Evolutionary conservation across 495 filamentous ascomycete genomes (phyloP).

Genomic region (Trichocladium uniseriatum): DNA sequence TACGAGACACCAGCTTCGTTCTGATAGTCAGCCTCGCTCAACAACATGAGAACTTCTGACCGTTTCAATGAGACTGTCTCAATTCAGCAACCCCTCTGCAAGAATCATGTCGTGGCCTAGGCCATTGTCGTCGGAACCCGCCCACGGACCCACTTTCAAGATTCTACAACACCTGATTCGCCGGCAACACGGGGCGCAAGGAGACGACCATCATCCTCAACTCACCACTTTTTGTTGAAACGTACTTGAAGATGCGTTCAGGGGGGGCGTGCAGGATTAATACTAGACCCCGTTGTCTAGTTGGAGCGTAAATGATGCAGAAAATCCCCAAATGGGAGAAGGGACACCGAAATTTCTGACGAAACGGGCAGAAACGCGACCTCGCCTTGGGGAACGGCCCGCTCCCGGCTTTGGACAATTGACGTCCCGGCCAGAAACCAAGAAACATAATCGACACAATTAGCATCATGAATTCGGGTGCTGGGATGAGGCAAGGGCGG

Average conservation of each 20-base stretch:
- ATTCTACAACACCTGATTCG: conserved; percentile 1
- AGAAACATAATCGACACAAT: background rate
- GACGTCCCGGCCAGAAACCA: background rate
- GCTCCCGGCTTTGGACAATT: conserved; percentile 17
- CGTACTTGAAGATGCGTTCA: background rate
- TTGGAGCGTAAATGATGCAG: no score
- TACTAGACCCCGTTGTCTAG: no score
- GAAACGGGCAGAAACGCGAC: background rate
- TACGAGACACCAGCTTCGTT: no score
- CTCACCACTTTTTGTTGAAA: background rate
- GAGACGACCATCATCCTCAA: background rate
- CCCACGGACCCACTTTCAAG: no score
- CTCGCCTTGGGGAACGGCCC: conserved; percentile 17
- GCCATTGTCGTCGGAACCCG: no score
- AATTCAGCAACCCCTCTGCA: background rate
- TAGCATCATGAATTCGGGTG: background rate
- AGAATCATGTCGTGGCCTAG: no score
- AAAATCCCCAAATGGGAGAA: no score
- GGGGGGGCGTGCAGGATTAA: no score
- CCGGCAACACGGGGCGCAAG: background rate
- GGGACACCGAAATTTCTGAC: no score
- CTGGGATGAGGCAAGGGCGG: conserved; percentile 4
- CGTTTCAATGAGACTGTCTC: background rate
- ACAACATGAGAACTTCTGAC: no score
- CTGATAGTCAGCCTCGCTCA: no score